A percentile compares a stretch with the other conserved stretches of the same genome.
Evolutionary conservation across 345 rosid species (phyloP).

Genomic region (Dimocarpus longan): DNA sequence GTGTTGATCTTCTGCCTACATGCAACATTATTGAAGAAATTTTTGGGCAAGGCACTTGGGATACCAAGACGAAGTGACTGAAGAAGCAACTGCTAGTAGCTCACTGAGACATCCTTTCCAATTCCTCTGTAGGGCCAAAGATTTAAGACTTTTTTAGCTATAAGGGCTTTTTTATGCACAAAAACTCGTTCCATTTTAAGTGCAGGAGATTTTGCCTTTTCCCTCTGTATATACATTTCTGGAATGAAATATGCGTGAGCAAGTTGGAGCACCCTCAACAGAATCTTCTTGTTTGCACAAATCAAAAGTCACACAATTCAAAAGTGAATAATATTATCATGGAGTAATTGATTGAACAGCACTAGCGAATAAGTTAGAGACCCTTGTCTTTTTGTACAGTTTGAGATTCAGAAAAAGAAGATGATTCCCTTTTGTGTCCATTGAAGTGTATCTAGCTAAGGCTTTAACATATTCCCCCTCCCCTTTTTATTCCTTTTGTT

Average conservation of each 20-base stretch:
- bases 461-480: background rate
- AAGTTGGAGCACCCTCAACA: background rate
- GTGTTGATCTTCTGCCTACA: slow-evolving; percentile 54
- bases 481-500: background rate
- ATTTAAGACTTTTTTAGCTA: background rate
- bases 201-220: slow-evolving; percentile 7
- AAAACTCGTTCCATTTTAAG: slow-evolving; percentile 7
- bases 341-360: background rate
- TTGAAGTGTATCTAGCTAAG: background rate
- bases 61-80: slow-evolving; percentile 37
- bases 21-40: slow-evolving; percentile 64
- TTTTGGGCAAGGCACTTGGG: slow-evolving; percentile 48
- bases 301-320: background rate
- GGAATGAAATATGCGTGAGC: slow-evolving; percentile 14
- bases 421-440: background rate
- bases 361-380: background rate
- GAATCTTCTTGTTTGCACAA: slow-evolving; percentile 8
- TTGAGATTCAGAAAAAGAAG: slow-evolving; percentile 8
- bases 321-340: background rate
- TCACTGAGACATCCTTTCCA: background rate
- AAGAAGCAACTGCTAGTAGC: slow-evolving; percentile 21
- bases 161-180: slow-evolving; percentile 7
- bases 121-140: background rate
- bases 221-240: slow-evolving; percentile 18
- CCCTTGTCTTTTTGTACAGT: background rate